phyloP scores from a whole-genome alignment of 2,329 filamentous ascomycete species.

The Coniella vitis region DNA sequence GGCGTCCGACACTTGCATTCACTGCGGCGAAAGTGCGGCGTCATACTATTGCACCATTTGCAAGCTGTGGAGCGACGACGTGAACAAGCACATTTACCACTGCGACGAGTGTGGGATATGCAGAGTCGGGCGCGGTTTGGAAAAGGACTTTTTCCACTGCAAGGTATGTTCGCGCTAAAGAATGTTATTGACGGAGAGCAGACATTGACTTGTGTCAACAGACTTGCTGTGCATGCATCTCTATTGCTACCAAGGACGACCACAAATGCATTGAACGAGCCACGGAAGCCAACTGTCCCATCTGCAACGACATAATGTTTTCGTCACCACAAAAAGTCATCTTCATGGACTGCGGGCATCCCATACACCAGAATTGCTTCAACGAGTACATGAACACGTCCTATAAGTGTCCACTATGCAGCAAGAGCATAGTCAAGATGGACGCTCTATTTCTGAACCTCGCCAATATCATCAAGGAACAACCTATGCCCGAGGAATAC shows the following conservation, averaged over 20 bases:
- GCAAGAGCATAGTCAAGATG: slow-evolving; percentile 96
- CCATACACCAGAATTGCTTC: slow-evolving; percentile 87
- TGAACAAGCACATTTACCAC: slow-evolving; percentile 88
- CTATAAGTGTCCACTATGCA: slow-evolving; percentile 96
- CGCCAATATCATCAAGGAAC: slow-evolving; percentile 76
- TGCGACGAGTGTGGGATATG: slow-evolving; percentile 96
- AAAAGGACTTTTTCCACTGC: slow-evolving; percentile 98
- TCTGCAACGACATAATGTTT: slow-evolving; percentile 74
- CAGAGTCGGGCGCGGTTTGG: slow-evolving; percentile 79
- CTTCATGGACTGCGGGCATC: slow-evolving; percentile 58
- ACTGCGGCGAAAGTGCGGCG: slow-evolving; percentile 71
- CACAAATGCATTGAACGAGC: slow-evolving; percentile 94
- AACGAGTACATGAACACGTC: slow-evolving; percentile 80
- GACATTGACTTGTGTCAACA: slow-evolving; percentile 26
- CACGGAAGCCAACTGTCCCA: slow-evolving; percentile 92
- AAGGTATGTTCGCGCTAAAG: slow-evolving; percentile 53
- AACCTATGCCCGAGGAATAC: slow-evolving; percentile 89
- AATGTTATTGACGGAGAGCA: no score
- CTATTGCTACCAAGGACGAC: slow-evolving; percentile 73
- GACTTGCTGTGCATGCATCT: slow-evolving; percentile 91
- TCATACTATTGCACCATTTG: slow-evolving; percentile 92
- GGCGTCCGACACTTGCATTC: slow-evolving; percentile 68
- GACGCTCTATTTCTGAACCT: slow-evolving; percentile 88
- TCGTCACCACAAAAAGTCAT: slow-evolving; percentile 16
- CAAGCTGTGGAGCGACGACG: slow-evolving; percentile 95